These are phyloP conservation scores for Kitagawia praeruptora DNA, from an alignment of 129 eudicot species.

Conservation along the genomic window DNA sequence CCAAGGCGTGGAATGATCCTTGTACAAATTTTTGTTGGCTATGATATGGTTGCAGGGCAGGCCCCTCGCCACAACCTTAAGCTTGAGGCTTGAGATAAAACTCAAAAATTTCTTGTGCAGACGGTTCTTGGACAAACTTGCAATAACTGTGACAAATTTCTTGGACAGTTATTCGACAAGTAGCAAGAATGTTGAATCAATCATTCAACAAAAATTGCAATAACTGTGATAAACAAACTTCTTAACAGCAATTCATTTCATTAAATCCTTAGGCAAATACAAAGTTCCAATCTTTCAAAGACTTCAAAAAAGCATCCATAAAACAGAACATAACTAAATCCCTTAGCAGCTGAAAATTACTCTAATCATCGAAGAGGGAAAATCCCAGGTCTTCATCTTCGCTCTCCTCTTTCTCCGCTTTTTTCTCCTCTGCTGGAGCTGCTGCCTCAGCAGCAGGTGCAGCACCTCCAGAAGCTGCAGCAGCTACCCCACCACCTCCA, in stretches of 20 bases:
- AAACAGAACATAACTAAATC: neutral
- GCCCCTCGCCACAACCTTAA: no score
- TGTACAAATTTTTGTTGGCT: no score
- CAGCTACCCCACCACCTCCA: constrained; percentile 63
- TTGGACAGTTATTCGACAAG: no score
- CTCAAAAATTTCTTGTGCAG: no score
- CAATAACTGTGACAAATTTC: no score
- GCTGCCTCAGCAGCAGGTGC: constrained; percentile 62
- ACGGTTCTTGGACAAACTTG: no score
- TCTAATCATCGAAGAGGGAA: constrained; percentile 53
- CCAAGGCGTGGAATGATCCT: no score
- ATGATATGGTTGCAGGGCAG: no score
- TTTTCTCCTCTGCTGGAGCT: constrained; percentile 70
- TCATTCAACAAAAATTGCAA: no score
- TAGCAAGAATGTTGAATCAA: no score
- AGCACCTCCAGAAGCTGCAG: constrained; percentile 51
- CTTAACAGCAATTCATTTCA: neutral
- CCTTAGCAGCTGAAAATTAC: neutral
- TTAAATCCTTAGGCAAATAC: neutral
- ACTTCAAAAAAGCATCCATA: neutral
- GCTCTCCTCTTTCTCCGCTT: constrained; percentile 65
- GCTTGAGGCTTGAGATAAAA: no score
- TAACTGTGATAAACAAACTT: neutral
- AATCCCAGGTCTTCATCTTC: constrained; percentile 67
- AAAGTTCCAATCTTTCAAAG: neutral